These are phyloP conservation scores for Helminthosporium solani DNA, from an alignment of 2,329 filamentous ascomycete genomes.

Conservation along the genomic window DNA sequence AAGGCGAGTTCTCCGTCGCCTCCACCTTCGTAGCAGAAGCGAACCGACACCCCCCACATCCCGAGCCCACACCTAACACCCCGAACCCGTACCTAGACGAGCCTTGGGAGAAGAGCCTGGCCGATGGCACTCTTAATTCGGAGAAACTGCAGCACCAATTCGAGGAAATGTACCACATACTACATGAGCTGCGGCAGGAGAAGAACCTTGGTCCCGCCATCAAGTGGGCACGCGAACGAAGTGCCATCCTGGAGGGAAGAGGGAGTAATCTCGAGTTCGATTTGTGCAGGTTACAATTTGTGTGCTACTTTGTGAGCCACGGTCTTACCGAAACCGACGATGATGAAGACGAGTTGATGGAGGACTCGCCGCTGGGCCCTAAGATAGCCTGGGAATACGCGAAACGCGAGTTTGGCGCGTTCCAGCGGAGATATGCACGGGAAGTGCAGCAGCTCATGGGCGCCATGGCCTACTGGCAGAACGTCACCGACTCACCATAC, in stretches of 20 bases:
- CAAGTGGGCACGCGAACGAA: conserved; percentile 76
- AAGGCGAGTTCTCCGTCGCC: conserved; percentile 89
- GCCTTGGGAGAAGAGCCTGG: conserved; percentile 47
- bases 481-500: conserved; percentile 77
- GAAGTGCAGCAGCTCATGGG: conserved; percentile 82
- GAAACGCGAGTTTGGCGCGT: conserved; percentile 68
- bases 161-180: conserved; percentile 84
- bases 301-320: conserved; percentile 70
- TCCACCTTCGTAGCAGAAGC: conserved; percentile 80
- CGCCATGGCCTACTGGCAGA: conserved; percentile 76
- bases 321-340: conserved; percentile 50
- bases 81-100: conserved; percentile 37
- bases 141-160: conserved; percentile 77
- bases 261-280: conserved; percentile 96
- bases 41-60: conserved; percentile 47
- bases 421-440: conserved; percentile 70
- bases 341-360: conserved; percentile 52
- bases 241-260: conserved; percentile 68
- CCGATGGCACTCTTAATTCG: conserved; percentile 61
- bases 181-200: conserved; percentile 70
- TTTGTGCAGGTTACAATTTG: conserved; percentile 82
- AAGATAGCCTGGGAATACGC: conserved; percentile 74
- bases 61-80: conserved; percentile 38
- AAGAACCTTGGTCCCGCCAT: conserved; percentile 82
- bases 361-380: conserved; percentile 47